Base-by-base conservation (phyloP, 768 basidiomycete species). In the Hypsizygus marmoreus region DNA sequence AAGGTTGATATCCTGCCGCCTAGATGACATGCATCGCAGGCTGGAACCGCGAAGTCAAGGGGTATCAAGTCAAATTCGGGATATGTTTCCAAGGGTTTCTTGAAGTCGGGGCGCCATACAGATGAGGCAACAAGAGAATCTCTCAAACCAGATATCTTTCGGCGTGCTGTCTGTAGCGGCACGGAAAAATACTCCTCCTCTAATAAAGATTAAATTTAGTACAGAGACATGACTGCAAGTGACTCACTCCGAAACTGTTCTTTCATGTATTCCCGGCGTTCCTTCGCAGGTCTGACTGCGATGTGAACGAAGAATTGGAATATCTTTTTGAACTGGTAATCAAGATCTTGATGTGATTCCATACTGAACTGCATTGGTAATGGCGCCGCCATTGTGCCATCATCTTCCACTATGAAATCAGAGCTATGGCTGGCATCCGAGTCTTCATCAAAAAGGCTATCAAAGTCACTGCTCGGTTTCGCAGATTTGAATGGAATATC, bases 281-380 rank as follows among this genome's bases (percentile, higher is more conserved):
- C 71, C 3, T 61, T 64, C 13, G 71, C 62, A 4, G 79, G 72
- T 24, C 71, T 79, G 23, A 90, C 82, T 28, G 87, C 86, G 31
- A 95, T 69, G 54, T 93, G 84, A 10, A 93, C 88, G 52, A 93
- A 88, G 22, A 93, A 77, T 59, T 95, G 92, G 54, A 90, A 92
- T 33, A 93, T 75, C 29, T 87, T 84, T 67, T 92, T 93, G 77
- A 92, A 91, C 50, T 92, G 88, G 51, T 86, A 79, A 11, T 78
- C 69, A 14, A 88, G 71, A 55, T 90, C 86, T 59, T 91, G 82
- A 60, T 87, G 84, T 1, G 83, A 74, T 43, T 78, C 77, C 82
- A 88, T 83, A 63, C 89, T 92, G 67, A 91, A 95, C 56, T 86
- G 80, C 40, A 74, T 72, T 7, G 90, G 91, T n/a, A 91, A 72